Evolutionary conservation across 306 rosid species (phyloP).

Genomic region (Dalbergia oliveri): DNA sequence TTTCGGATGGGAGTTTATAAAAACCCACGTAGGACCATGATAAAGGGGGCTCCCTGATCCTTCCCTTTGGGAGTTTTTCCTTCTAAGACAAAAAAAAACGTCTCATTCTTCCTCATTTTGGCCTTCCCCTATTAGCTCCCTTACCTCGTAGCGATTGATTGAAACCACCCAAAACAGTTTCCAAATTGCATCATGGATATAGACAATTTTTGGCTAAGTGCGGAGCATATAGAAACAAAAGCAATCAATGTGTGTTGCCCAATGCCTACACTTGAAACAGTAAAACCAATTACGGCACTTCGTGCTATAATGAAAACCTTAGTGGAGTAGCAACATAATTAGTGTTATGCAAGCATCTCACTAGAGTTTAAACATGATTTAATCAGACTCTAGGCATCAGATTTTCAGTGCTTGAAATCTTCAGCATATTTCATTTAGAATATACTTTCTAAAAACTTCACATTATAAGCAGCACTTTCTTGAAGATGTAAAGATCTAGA

Average conservation of each 20-base stretch:
- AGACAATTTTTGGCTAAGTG: background rate
- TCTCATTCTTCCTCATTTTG: no score
- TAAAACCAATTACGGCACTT: slow-evolving; percentile 26
- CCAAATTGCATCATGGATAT: background rate
- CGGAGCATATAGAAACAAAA: slow-evolving; percentile 4
- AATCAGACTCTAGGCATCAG: background rate
- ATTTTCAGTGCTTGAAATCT: background rate
- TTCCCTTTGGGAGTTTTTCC: no score
- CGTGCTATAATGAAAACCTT: slow-evolving; percentile 21
- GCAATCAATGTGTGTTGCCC: background rate
- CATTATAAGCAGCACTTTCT: background rate
- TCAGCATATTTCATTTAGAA: background rate
- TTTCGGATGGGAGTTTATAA: no score
- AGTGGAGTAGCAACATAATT: slow-evolving; percentile 1
- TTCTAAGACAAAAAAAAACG: no score
- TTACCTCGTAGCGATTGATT: no score
- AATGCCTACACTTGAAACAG: slow-evolving; percentile 1
- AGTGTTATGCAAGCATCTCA: background rate
- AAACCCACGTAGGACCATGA: no score
- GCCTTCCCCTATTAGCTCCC: no score
- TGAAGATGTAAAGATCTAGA: background rate
- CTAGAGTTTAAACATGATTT: background rate
- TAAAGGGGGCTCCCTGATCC: no score
- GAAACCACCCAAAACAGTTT: no score
- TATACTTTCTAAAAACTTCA: background rate